Conservation (phyloP, 306 rosid species). For the Urtica urens region DNA sequence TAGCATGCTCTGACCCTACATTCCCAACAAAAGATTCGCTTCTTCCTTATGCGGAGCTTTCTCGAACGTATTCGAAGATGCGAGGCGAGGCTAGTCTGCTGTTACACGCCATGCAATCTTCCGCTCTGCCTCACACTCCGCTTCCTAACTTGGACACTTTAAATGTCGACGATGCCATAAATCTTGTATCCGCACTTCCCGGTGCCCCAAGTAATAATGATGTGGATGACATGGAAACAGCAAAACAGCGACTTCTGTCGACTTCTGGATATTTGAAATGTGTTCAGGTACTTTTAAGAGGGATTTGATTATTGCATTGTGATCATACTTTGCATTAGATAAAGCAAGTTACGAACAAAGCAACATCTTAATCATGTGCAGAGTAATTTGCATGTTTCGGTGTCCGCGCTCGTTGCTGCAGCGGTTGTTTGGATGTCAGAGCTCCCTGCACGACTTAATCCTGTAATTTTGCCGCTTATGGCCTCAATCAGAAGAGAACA, state of each 20-base stretch:
- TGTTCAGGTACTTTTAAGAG: slow-evolving; percentile 65
- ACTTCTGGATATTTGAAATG: slow-evolving; percentile 93
- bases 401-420: slow-evolving; percentile 83
- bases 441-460: slow-evolving; percentile 76
- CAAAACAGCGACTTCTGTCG: slow-evolving; percentile 74
- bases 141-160: slow-evolving; percentile 52
- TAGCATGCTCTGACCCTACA: slow-evolving; percentile 73
- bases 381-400: slow-evolving; percentile 85
- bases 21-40: slow-evolving; percentile 77
- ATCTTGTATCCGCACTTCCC: slow-evolving; percentile 80
- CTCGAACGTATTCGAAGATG: slow-evolving; percentile 89
- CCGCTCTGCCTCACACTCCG: slow-evolving; percentile 41
- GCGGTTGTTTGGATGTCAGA: slow-evolving; percentile 96
- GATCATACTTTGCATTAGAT: no score
- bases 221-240: slow-evolving; percentile 69
- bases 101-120: slow-evolving; percentile 41
- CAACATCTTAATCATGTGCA: slow-evolving; percentile 36
- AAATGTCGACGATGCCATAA: slow-evolving; percentile 74
- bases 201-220: slow-evolving; percentile 29
- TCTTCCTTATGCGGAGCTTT: slow-evolving; percentile 85
- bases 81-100: slow-evolving; percentile 74
- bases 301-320: neutral
- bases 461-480: slow-evolving; percentile 90
- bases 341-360: slow-evolving; percentile 14
- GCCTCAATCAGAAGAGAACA: slow-evolving; percentile 93